Base-by-base conservation (phyloP, 148 eudicot genomes). In the Cornus controversa region DNA sequence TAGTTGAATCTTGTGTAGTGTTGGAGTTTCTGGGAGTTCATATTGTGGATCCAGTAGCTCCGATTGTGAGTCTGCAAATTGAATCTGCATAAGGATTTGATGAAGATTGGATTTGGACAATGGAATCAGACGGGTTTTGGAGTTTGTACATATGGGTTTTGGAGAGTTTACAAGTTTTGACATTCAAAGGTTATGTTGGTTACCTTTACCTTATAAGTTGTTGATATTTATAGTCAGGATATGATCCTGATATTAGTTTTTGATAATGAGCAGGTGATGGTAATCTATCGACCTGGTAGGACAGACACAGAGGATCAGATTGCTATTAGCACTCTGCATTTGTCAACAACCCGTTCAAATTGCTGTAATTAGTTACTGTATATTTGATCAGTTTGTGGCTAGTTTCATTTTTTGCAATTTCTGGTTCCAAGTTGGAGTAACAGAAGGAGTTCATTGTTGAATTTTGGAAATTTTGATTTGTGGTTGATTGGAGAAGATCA, bases 231-330 rank as follows among this genome's bases (percentile, higher is more conserved):
- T 34, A 24, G 24, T 27, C 77, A 29, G 77, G 71, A 60, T 70
- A 75, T 57, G 62, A 53, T 78, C 81, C 76, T 84, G 81, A 84
- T 66, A 69, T 14, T 66, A 57, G 70, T 80, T 84, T 66, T 75
- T 73, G 74, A 67, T 78, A 57, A 81, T 84, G 86, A 79, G 75
- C 86, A 78, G 84, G 82, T 84, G 72, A 47, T 71, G 72, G 23
- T 67, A 27, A 28, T 22, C 34, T 78, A 34, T 22, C 73, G 71
- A 31, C 36, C 70, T 72, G 14, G 70, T 67, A 67, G 37, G 72
- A 74, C 67, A 16, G 15, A 37, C 70, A 37, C 70, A 25, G 79
- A 73, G 77, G 77, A 76, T 78, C 73, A 71, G 23, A 76, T 50
- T 77, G 62, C 80, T 24, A 62, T 69, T 40, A 70, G 67, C 13